Evolutionary conservation across 1,284 basidiomycete species (phyloP).

Genomic region (Exsudoporus floridanus): DNA sequence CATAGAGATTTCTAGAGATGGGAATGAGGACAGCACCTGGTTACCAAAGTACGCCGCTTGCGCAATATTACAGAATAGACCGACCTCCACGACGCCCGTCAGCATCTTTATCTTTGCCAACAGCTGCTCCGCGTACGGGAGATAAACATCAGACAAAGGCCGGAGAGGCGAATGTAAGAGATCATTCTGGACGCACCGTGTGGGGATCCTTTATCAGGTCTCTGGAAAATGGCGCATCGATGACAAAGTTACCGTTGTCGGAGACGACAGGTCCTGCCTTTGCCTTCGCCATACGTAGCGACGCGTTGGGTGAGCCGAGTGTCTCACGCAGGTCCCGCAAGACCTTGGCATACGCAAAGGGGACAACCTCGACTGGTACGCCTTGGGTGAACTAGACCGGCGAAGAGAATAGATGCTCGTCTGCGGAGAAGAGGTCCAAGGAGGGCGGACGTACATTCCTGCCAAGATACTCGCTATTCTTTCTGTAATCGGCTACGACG

Average conservation of each 20-base stretch:
- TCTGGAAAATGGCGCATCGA: conserved; percentile 84
- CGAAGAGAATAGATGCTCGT: background rate
- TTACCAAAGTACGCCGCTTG: conserved; percentile 98
- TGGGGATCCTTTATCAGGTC: conserved; percentile 71
- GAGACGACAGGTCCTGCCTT: conserved; percentile 94
- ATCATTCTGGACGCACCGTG: conserved; percentile 51
- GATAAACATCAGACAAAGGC: background rate
- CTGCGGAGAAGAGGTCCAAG: background rate
- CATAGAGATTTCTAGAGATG: background rate
- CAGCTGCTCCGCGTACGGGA: conserved; percentile 46
- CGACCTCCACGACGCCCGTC: conserved; percentile 97
- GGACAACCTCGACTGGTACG: conserved; percentile 94
- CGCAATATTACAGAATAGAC: conserved; percentile 92
- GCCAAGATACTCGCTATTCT: conserved; percentile 83
- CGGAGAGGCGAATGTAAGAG: background rate
- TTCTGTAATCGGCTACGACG: conserved; percentile 94
- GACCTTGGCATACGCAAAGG: conserved; percentile 92
- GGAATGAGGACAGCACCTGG: conserved; percentile 48
- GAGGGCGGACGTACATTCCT: conserved; percentile 60
- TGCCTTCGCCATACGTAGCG: conserved; percentile 78
- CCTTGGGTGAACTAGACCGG: conserved; percentile 75
- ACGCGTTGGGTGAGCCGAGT: conserved; percentile 63
- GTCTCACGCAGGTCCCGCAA: conserved; percentile 65
- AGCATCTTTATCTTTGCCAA: conserved; percentile 80
- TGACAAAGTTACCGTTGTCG: conserved; percentile 95